A percentile compares a stretch with the other conserved stretches of the same genome.
Conservation (phyloP, 108 stramenopile species). For the Hondaea fermentalgiana region DNA sequence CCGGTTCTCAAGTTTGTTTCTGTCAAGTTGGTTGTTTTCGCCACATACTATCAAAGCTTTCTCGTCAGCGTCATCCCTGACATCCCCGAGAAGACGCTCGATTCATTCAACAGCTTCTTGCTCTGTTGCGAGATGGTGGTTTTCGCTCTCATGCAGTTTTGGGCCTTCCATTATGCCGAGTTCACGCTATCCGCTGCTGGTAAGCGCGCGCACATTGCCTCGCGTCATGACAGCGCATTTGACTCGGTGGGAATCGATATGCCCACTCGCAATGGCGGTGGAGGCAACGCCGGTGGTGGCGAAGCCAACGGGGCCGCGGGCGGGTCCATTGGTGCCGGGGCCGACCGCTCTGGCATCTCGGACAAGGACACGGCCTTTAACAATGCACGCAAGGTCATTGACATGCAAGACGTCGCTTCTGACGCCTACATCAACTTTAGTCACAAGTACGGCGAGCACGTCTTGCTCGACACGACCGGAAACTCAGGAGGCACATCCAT, state of each 20-base stretch:
- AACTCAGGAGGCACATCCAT: background rate
- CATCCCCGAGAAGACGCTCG: background rate
- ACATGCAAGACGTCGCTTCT: background rate
- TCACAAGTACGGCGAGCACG: slow-evolving; percentile 8
- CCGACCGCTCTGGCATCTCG: background rate
- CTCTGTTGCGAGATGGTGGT: slow-evolving; percentile 26
- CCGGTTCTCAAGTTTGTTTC: slow-evolving; percentile 23
- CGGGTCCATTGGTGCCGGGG: background rate
- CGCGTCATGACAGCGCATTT: background rate
- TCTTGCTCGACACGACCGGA: background rate
- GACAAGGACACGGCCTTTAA: background rate
- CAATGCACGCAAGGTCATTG: background rate
- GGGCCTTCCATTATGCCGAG: background rate
- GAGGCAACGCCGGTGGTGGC: background rate
- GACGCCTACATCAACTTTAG: slow-evolving; percentile 9
- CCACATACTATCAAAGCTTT: slow-evolving; percentile 23
- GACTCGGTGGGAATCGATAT: background rate
- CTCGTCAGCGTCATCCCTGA: background rate
- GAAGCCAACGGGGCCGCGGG: too few species aligned
- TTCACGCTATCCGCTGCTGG: background rate
- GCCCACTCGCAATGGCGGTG: background rate
- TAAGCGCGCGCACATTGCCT: background rate
- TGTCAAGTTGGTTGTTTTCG: slow-evolving; percentile 22
- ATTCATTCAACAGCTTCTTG: slow-evolving; percentile 19
- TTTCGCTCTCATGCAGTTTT: slow-evolving; percentile 19